Percentiles rank a stretch among this genome's conserved stretches.
Conservation (phyloP, 2,329 filamentous ascomycete genomes). For the Pseudogymnoascus sp. region DNA sequence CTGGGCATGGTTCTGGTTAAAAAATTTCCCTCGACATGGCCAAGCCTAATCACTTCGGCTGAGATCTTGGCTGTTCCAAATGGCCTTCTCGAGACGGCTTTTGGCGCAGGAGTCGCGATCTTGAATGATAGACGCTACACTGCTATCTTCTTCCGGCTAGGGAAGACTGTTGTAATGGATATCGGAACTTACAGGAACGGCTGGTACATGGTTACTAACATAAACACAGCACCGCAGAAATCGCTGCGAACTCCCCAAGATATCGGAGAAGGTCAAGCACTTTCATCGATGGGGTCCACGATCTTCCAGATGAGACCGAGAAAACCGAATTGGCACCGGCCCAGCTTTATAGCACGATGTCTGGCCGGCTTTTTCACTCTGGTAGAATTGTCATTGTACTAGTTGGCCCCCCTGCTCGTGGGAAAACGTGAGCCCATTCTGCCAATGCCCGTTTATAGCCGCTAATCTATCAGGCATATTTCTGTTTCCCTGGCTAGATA, state of each 20-base stretch:
- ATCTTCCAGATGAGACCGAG: conserved; percentile 64
- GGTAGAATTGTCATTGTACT: conserved; percentile 96
- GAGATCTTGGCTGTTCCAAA: conserved; percentile 1
- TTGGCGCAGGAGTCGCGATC: neutral
- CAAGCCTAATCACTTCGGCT: conserved; percentile 4
- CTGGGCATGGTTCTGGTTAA: neutral
- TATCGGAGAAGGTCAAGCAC: conserved; percentile 91
- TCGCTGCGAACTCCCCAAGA: conserved; percentile 80
- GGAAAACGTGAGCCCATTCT: conserved; percentile 65
- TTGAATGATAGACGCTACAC: neutral
- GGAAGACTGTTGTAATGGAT: neutral
- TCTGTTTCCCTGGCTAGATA: conserved; percentile 93
- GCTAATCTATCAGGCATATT: conserved; percentile 56
- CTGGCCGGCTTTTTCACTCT: conserved; percentile 90
- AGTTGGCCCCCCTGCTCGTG: conserved; percentile 86
- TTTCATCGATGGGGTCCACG: conserved; percentile 94
- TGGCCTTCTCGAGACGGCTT: neutral
- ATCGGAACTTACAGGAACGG: neutral
- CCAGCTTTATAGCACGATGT: conserved; percentile 97
- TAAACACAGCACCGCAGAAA: conserved; percentile 66
- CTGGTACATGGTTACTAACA: neutral
- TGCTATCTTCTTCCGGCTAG: neutral
- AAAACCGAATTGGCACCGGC: conserved; percentile 74
- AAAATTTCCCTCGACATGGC: neutral
- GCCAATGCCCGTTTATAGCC: neutral